Percentiles rank a stretch among this genome's conserved stretches.
phyloP scores from a whole-genome alignment of 2,329 filamentous ascomycete genomes.

The Lasiodiplodia gonubiensis region DNA sequence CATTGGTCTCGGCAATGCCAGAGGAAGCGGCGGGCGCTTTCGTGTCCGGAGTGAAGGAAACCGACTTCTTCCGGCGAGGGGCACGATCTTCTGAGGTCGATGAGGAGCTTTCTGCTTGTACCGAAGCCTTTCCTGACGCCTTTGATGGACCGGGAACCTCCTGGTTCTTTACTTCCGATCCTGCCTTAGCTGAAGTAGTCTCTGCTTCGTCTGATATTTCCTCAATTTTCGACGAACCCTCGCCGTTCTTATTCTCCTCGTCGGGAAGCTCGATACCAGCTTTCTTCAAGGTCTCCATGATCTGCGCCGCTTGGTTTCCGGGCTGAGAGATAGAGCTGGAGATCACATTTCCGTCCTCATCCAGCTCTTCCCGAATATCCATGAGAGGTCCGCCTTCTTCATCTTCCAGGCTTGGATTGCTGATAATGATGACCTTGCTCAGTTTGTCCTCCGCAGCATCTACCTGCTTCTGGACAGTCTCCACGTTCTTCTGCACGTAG shows the following conservation, averaged over 20 bases:
- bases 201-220: background rate
- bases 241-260: background rate
- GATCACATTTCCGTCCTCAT: constrained; percentile 86
- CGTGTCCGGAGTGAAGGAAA: constrained; percentile 20
- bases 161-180: background rate
- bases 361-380: constrained; percentile 90
- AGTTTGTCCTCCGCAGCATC: constrained; percentile 72
- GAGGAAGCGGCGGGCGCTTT: constrained; percentile 8
- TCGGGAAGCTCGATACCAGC: constrained; percentile 62
- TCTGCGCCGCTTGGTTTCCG: constrained; percentile 68
- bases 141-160: background rate
- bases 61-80: background rate
- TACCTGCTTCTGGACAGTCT: constrained; percentile 74
- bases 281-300: constrained; percentile 76
- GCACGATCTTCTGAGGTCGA: background rate
- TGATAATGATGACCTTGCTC: constrained; percentile 65
- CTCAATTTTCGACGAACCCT: background rate
- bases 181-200: background rate
- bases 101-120: background rate
- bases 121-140: background rate
- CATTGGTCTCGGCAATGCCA: constrained; percentile 22
- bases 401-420: constrained; percentile 66
- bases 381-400: constrained; percentile 78
- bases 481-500: constrained; percentile 84
- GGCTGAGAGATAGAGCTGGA: constrained; percentile 61